A percentile compares a stretch with the other conserved stretches of the same genome.
These are phyloP conservation scores for Vanderwaltozyma polyspora DNA, from an alignment of 805 yeast genomes.

Conservation along the genomic window DNA sequence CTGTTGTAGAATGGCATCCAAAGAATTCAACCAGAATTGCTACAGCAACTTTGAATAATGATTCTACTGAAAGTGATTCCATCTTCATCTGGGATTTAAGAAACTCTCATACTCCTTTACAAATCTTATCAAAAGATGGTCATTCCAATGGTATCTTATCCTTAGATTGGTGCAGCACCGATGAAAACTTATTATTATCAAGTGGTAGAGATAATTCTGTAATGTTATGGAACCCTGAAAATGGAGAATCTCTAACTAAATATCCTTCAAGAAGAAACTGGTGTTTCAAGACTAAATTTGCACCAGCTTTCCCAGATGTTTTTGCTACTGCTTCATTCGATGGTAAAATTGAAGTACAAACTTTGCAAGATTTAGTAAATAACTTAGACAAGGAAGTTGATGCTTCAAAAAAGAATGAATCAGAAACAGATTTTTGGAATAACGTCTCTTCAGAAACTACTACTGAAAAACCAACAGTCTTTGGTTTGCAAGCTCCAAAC, in stretches of 20 bases:
- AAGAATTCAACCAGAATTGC: slow-evolving; percentile 70
- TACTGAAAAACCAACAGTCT: slow-evolving; percentile 59
- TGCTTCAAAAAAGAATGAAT: slow-evolving; percentile 22
- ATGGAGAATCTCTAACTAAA: slow-evolving; percentile 64
- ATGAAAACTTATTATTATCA: slow-evolving; percentile 68
- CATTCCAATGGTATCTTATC: slow-evolving; percentile 84
- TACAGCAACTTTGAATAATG: slow-evolving; percentile 79
- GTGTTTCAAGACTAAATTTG: slow-evolving; percentile 83
- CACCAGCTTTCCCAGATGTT: slow-evolving; percentile 78
- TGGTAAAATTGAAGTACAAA: slow-evolving; percentile 68
- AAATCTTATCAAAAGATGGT: slow-evolving; percentile 43
- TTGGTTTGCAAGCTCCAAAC: slow-evolving; percentile 65
- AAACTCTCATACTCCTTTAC: slow-evolving; percentile 85
- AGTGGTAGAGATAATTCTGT: slow-evolving; percentile 88
- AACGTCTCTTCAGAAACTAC: slow-evolving; percentile 56
- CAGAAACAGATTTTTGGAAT: slow-evolving; percentile 81
- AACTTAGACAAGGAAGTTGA: slow-evolving; percentile 20
- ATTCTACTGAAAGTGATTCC: slow-evolving; percentile 38
- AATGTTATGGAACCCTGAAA: slow-evolving; percentile 78
- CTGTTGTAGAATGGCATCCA: slow-evolving; percentile 94
- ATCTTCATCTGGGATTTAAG: slow-evolving; percentile 89
- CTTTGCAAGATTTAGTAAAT: slow-evolving; percentile 57
- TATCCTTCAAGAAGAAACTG: slow-evolving; percentile 90
- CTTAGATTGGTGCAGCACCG: slow-evolving; percentile 87
- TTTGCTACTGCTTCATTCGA: slow-evolving; percentile 85